A percentile compares a stretch with the other conserved stretches of the same genome.
Conservation (phyloP, 2,329 filamentous ascomycete genomes). For the Apiospora arundinis region DNA sequence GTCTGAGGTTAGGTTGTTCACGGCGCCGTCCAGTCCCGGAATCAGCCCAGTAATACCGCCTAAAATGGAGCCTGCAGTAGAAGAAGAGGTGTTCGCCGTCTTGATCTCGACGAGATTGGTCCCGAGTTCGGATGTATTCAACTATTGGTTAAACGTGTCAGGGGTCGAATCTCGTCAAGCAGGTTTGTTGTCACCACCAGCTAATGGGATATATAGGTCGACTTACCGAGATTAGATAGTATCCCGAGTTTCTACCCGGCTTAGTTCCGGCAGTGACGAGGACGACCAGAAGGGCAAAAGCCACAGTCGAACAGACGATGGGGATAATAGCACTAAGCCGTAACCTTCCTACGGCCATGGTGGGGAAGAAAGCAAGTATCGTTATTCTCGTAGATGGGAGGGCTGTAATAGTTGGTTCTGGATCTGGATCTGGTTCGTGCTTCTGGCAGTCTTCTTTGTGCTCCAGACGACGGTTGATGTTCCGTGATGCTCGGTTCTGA, state of each 20-base stretch:
- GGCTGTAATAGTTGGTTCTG: background rate
- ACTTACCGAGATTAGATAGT: constrained; percentile 20
- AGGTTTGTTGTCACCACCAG: background rate
- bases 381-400: background rate
- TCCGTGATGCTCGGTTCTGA: background rate
- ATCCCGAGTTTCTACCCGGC: background rate
- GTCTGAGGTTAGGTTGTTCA: background rate
- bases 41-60: constrained; percentile 1
- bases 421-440: no score
- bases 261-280: background rate
- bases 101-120: constrained; percentile 9
- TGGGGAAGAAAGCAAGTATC: background rate
- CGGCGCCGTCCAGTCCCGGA: background rate
- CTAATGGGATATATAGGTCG: no score
- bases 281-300: constrained; percentile 9
- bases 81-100: background rate
- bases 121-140: constrained; percentile 21
- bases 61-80: background rate
- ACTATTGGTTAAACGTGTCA: background rate
- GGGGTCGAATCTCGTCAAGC: background rate
- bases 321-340: constrained; percentile 20
- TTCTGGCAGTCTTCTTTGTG: background rate
- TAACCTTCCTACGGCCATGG: background rate
- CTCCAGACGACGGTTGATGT: background rate
- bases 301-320: constrained; percentile 7